These are phyloP conservation scores for Solanum chmielewskii DNA, from an alignment of 257 asterid species.

Conservation along the genomic window DNA sequence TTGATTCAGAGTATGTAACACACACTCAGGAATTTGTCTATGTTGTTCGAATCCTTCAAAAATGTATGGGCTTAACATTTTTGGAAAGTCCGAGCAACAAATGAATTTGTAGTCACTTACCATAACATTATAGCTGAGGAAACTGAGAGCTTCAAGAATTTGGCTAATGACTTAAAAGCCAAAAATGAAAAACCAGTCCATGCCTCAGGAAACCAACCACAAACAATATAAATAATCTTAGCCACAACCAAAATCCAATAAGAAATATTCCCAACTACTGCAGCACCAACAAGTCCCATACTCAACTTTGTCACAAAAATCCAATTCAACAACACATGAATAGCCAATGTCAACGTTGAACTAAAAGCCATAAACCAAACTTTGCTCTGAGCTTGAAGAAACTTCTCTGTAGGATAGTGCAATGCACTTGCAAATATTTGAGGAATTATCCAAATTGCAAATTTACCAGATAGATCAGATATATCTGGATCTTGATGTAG, in stretches of 20 bases:
- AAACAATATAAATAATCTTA: constrained; percentile 3
- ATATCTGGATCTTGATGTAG: constrained; percentile 7
- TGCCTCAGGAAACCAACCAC: constrained; percentile 16
- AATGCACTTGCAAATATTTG: constrained; percentile 7
- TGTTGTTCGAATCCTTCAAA: background rate
- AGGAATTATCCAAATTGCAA: constrained; percentile 12
- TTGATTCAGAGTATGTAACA: background rate
- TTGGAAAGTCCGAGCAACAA: background rate
- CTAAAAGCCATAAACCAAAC: constrained; percentile 14
- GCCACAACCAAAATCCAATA: constrained; percentile 9
- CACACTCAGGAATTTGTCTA: background rate
- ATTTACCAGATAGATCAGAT: constrained; percentile 16
- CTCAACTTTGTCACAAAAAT: constrained; percentile 8
- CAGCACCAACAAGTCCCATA: constrained; percentile 19
- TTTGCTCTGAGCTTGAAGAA: constrained; percentile 21
- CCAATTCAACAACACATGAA: constrained; percentile 20
- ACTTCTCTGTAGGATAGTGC: constrained; percentile 17
- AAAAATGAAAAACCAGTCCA: constrained; percentile 26
- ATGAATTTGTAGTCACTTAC: constrained; percentile 2
- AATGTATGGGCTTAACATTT: background rate
- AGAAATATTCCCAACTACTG: constrained; percentile 12
- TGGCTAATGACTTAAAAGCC: constrained; percentile 13
- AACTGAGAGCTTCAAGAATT: constrained; percentile 19
- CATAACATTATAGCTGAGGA: constrained; percentile 29
- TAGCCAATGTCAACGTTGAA: background rate